These are phyloP conservation scores for Babesia bigemina DNA, from an alignment of 169 alveolate genomes.

Conservation along the genomic window DNA sequence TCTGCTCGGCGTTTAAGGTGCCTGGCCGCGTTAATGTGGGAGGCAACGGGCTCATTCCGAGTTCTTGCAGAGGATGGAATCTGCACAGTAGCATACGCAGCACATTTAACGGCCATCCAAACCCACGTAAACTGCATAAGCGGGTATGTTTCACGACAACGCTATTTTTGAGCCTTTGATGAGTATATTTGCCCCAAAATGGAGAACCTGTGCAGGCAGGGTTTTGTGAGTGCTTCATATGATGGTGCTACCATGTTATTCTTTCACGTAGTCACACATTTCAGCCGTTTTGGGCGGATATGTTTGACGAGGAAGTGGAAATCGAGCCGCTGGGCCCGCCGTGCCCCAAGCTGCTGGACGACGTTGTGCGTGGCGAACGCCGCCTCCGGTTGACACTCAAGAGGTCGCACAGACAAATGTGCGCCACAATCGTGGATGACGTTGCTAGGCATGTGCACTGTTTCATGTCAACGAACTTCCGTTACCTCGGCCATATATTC, in stretches of 20 bases:
- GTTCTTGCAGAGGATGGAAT: constrained; percentile 7
- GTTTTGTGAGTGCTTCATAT: too few species aligned
- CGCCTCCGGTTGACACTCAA: constrained; percentile 69
- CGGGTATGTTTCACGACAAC: constrained; percentile 1
- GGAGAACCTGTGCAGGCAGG: too few species aligned
- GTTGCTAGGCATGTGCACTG: constrained; percentile 65
- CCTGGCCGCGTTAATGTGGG: too few species aligned
- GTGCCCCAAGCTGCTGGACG: constrained; percentile 57
- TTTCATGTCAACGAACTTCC: constrained; percentile 66
- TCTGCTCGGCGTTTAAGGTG: background rate
- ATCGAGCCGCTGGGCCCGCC: constrained; percentile 38
- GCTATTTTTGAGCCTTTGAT: background rate
- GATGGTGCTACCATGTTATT: background rate
- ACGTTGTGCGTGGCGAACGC: constrained; percentile 72
- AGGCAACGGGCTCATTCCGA: background rate
- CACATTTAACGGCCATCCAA: constrained; percentile 37
- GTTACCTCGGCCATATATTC: constrained; percentile 50
- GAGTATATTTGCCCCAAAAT: too few species aligned
- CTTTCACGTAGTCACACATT: background rate
- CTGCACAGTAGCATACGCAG: constrained; percentile 29
- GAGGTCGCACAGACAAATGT: constrained; percentile 71
- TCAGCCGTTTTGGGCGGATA: constrained; percentile 60
- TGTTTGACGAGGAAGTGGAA: constrained; percentile 67
- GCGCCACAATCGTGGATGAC: constrained; percentile 75
- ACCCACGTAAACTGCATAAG: constrained; percentile 48